Percentiles rank a stretch among this genome's conserved stretches.
Evolutionary conservation across 2,329 filamentous ascomycete genomes (phyloP).

Genomic region (Sporothrix sp.): DNA sequence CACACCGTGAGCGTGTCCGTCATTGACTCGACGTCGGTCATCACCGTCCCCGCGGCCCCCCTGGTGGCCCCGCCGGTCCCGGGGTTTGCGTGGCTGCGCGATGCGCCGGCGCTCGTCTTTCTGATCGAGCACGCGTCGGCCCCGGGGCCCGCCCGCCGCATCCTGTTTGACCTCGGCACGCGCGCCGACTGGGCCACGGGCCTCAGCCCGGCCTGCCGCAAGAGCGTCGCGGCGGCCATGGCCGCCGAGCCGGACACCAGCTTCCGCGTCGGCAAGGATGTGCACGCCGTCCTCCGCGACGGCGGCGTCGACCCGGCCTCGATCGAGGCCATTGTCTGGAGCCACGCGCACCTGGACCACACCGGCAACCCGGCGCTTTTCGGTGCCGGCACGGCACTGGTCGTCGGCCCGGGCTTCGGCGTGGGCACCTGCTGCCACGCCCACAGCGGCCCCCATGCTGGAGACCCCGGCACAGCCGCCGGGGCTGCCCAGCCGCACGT

Average conservation of each 20-base stretch:
- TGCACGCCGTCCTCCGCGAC: constrained; percentile 1
- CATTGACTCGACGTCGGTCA: constrained; percentile 7
- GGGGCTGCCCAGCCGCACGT: not conserved
- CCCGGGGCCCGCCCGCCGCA: not conserved
- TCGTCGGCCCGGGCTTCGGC: constrained; percentile 25
- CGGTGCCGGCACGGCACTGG: constrained; percentile 30
- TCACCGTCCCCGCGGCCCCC: not conserved
- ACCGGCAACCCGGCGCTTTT: constrained; percentile 38
- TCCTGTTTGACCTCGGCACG: constrained; percentile 12
- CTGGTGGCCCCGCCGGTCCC: constrained; percentile 2
- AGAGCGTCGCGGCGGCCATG: not conserved
- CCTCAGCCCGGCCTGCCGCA: not conserved
- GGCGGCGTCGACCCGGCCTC: constrained; percentile 11
- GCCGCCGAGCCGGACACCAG: not conserved
- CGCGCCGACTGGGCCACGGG: constrained; percentile 10
- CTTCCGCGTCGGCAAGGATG: constrained; percentile 4
- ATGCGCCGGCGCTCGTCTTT: constrained; percentile 4
- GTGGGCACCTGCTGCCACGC: not conserved
- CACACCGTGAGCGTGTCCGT: constrained; percentile 11
- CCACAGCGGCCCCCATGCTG: not conserved
- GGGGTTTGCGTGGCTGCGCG: not conserved
- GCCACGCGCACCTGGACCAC: constrained; percentile 41
- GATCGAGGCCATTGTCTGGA: constrained; percentile 28
- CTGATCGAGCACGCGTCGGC: constrained; percentile 6
- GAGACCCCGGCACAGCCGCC: too few relatives aligned